Base-by-base conservation (phyloP, 2,329 filamentous ascomycete genomes). In the Lasiodiplodia sp. region DNA sequence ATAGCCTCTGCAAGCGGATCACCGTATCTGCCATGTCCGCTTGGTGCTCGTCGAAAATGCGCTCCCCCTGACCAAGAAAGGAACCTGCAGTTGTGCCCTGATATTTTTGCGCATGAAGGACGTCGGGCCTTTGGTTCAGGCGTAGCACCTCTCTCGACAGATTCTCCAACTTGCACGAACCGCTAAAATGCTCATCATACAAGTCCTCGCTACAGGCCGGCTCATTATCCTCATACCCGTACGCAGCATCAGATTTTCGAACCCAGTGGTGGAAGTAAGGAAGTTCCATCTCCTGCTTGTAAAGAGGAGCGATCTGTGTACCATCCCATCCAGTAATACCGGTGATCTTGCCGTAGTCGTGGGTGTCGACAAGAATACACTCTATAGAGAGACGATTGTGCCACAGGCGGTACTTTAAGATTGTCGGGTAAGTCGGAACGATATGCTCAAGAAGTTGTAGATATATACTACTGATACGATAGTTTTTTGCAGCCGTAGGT, bases 401-500 rank as follows among this genome's bases (percentile, higher is more conserved):
- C 18, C 53, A 56, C 16, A 38, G 21, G 53, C 53, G 53, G 8
- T 37, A 56, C 2, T 28, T 16, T 1, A 31, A 34, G 2, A 28
- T 14, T 6, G 28, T n/a, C n/a, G 16, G 10, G 5, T 56, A 16
- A 3, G 14, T 11, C 21, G 51, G 51, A 14, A 53, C 16, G 23
- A 31, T 28, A 6, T 53, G 51, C 51, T 28, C 51, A 23, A 53
- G 21, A 3, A 53, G 23, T 14, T 53, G 53, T 2, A 56, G 53
- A 28, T 56, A 56, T 77, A 92, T 93, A 3, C 84, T 98, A 10
- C 84, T 98, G 37, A 96, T 92, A 0, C 88, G 93, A 73, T 96
- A 93, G 73, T 98, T 99, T 77, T 87, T 97, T 21, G 85, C 97
- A 23, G 89, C 97, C 58, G 97, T 93, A 76, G 88, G 88, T 68